Evolutionary conservation across 2,329 filamentous ascomycete species (phyloP).

Genomic region (Verticillium zaregamsianum): DNA sequence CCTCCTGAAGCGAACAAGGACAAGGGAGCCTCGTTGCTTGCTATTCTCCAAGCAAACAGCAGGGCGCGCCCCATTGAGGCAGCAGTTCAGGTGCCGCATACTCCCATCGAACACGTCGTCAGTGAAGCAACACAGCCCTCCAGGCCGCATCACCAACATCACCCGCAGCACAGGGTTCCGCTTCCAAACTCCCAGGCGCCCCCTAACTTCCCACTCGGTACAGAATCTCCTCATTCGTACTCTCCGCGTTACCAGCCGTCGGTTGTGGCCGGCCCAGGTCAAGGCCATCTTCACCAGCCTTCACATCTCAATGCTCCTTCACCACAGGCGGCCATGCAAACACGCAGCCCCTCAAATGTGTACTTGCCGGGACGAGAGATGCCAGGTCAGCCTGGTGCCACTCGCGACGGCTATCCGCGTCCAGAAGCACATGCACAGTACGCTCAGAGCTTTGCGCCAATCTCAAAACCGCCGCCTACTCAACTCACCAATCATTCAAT

Average conservation of each 20-base stretch:
- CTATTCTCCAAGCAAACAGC: conserved; percentile 41
- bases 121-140: conserved; percentile 46
- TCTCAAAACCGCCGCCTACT: conserved; percentile 9
- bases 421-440: background rate
- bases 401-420: background rate
- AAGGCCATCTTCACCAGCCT: conserved; percentile 10
- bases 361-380: background rate
- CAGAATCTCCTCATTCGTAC: background rate
- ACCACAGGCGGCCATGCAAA: conserved; percentile 45
- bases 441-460: conserved; percentile 11
- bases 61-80: conserved; percentile 12
- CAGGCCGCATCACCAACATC: conserved; percentile 51
- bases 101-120: conserved; percentile 51
- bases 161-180: conserved; percentile 7
- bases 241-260: background rate
- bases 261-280: background rate
- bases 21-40: conserved; percentile 49
- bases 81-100: conserved; percentile 34
- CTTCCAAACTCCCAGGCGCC: conserved; percentile 20
- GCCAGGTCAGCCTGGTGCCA: background rate
- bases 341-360: background rate
- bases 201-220: conserved; percentile 19
- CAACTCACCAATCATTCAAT: conserved; percentile 28
- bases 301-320: conserved; percentile 46
- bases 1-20: conserved; percentile 25